Evolutionary conservation across 176 grass and related monocot genomes (phyloP).

Genomic region (Triticum dicoccoides): DNA sequence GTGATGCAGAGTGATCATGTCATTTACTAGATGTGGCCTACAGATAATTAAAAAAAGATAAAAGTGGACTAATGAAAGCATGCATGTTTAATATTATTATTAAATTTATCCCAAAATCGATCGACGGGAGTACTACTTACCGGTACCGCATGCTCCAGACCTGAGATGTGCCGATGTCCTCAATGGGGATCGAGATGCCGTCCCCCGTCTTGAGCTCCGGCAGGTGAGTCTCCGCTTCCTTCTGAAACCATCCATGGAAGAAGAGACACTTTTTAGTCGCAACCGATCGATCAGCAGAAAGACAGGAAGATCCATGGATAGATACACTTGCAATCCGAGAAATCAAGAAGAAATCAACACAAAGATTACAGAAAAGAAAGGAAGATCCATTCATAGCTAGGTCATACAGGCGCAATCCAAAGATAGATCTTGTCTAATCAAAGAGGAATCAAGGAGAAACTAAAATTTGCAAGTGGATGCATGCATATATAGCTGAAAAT

Average conservation of each 20-base stretch:
- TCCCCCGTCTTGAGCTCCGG: constrained; percentile 85
- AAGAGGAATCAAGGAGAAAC: background rate
- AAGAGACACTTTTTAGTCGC: constrained; percentile 11
- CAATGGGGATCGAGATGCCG: constrained; percentile 84
- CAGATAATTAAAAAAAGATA: constrained; percentile 11
- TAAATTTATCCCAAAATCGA: background rate
- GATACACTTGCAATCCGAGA: too few species aligned
- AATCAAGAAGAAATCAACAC: background rate
- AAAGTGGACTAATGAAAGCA: constrained; percentile 4
- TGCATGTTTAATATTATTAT: background rate
- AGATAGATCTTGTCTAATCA: background rate
- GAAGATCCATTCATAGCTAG: too few species aligned
- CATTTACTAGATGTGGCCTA: constrained; percentile 37
- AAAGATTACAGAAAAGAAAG: too few species aligned
- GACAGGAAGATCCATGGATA: too few species aligned
- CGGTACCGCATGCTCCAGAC: constrained; percentile 98
- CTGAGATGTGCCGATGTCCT: constrained; percentile 75
- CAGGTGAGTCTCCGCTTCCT: constrained; percentile 88
- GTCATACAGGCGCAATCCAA: background rate
- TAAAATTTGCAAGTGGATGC: constrained; percentile 9
- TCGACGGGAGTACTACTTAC: constrained; percentile 9
- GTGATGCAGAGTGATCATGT: constrained; percentile 2
- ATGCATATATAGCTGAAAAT: background rate
- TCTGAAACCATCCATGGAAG: constrained; percentile 58
- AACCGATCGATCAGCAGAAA: background rate